These are phyloP conservation scores for Phytophthora vignae DNA, from an alignment of 352 stramenopile species.

Conservation along the genomic window DNA sequence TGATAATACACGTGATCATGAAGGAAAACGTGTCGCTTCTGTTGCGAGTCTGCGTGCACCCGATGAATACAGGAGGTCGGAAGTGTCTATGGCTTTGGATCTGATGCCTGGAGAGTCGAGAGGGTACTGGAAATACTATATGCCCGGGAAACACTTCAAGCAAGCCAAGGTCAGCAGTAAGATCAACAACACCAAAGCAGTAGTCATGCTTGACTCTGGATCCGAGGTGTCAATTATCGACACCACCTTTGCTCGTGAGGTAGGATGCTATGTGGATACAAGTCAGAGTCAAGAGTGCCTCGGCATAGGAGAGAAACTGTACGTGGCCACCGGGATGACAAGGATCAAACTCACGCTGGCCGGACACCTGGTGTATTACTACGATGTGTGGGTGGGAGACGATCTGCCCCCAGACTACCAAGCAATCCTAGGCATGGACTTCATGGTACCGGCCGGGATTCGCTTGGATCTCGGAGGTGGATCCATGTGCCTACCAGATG, in stretches of 20 bases:
- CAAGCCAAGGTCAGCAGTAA: neutral
- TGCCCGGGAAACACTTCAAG: slow-evolving; percentile 20
- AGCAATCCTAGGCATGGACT: too few relatives aligned
- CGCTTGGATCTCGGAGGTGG: too few relatives aligned
- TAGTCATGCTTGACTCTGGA: slow-evolving; percentile 24
- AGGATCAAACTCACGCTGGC: too few relatives aligned
- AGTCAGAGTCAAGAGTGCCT: too few relatives aligned
- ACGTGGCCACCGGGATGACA: too few relatives aligned
- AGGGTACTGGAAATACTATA: slow-evolving; percentile 31
- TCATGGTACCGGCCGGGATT: too few relatives aligned
- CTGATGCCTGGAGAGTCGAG: slow-evolving; percentile 26
- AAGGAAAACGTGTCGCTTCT: neutral
- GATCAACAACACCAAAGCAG: slow-evolving; percentile 20
- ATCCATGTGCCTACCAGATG: too few relatives aligned
- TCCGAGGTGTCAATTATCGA: neutral
- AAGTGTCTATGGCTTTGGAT: slow-evolving; percentile 5
- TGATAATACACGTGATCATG: slow-evolving; percentile 22
- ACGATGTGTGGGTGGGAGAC: too few relatives aligned
- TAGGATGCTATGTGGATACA: neutral
- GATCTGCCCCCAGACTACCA: too few relatives aligned
- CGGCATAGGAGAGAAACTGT: too few relatives aligned
- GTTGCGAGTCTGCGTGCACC: neutral
- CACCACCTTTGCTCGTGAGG: neutral
- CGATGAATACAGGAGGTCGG: slow-evolving; percentile 10
- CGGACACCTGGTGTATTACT: too few relatives aligned